A percentile compares a stretch with the other conserved stretches of the same genome.
Evolutionary conservation across 176 grass and related monocot species (phyloP).

Genomic region (Rhynchospora breviuscula): DNA sequence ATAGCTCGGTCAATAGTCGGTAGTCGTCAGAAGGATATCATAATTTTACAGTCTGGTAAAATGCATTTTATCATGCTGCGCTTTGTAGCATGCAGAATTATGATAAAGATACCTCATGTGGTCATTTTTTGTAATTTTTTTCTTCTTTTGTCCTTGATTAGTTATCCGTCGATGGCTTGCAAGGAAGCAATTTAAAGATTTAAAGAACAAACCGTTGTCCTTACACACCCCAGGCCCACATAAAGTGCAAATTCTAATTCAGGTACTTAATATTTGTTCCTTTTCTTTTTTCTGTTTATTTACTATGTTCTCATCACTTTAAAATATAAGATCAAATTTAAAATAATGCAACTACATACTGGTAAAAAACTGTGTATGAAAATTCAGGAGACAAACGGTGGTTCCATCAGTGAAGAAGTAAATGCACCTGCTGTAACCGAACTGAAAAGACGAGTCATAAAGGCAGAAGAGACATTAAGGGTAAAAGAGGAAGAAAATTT

Average conservation of each 20-base stretch:
- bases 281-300: background rate
- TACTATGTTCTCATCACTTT: background rate
- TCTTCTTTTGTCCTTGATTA: slow-evolving; percentile 22
- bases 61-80: slow-evolving; percentile 2
- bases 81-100: background rate
- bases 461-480: slow-evolving; percentile 51
- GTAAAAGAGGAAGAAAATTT: slow-evolving; percentile 89
- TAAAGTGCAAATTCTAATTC: slow-evolving; percentile 22
- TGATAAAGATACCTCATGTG: slow-evolving; percentile 8
- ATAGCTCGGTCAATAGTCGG: slow-evolving; percentile 43
- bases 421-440: slow-evolving; percentile 41
- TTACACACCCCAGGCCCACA: slow-evolving; percentile 15
- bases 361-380: background rate
- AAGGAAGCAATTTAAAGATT: slow-evolving; percentile 50
- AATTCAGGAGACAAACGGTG: background rate
- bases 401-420: slow-evolving; percentile 47
- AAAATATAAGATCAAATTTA: background rate
- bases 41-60: slow-evolving; percentile 79
- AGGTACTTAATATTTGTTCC: slow-evolving; percentile 26
- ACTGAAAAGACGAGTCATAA: slow-evolving; percentile 43
- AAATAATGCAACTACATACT: slow-evolving; percentile 10
- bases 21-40: slow-evolving; percentile 50
- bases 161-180: slow-evolving; percentile 64
- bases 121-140: slow-evolving; percentile 25
- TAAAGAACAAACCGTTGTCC: slow-evolving; percentile 37